Conservation (phyloP, 2,329 filamentous ascomycete species). For the Lachnellula arida region DNA sequence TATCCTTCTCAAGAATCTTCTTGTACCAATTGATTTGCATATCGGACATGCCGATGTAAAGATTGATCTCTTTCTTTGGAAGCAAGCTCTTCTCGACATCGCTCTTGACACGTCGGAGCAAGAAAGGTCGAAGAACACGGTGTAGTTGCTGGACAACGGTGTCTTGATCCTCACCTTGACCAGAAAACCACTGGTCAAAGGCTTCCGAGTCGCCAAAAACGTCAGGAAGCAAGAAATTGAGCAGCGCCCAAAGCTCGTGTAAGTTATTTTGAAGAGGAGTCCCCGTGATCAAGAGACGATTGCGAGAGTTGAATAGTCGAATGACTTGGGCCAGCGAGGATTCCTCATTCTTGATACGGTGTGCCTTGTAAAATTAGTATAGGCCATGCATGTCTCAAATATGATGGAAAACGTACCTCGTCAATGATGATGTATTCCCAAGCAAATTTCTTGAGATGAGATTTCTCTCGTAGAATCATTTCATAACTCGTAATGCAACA, state of each 20-base stretch:
- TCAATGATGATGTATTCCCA: conserved; percentile 99
- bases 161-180: conserved; percentile 85
- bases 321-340: conserved; percentile 96
- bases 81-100: conserved; percentile 97
- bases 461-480: conserved; percentile 95
- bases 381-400: background rate
- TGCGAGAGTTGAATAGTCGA: conserved; percentile 90
- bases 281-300: conserved; percentile 90
- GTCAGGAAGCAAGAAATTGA: conserved; percentile 97
- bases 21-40: conserved; percentile 99
- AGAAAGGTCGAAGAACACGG: conserved; percentile 84
- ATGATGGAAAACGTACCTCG: conserved; percentile 46
- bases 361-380: conserved; percentile 45
- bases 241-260: conserved; percentile 93
- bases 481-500: conserved; percentile 98
- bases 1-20: conserved; percentile 98
- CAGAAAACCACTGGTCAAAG: conserved; percentile 97
- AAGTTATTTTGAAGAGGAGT: conserved; percentile 97
- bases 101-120: conserved; percentile 91
- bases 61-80: conserved; percentile 94
- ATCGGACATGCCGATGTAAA: conserved; percentile 97
- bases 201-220: conserved; percentile 96
- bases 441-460: conserved; percentile 92
- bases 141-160: conserved; percentile 95
- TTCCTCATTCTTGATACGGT: conserved; percentile 99